Percentiles rank a stretch among this genome's conserved stretches.
Evolutionary conservation across 2,329 filamentous ascomycete genomes (phyloP).

Genomic region (Fusarium annulatum): DNA sequence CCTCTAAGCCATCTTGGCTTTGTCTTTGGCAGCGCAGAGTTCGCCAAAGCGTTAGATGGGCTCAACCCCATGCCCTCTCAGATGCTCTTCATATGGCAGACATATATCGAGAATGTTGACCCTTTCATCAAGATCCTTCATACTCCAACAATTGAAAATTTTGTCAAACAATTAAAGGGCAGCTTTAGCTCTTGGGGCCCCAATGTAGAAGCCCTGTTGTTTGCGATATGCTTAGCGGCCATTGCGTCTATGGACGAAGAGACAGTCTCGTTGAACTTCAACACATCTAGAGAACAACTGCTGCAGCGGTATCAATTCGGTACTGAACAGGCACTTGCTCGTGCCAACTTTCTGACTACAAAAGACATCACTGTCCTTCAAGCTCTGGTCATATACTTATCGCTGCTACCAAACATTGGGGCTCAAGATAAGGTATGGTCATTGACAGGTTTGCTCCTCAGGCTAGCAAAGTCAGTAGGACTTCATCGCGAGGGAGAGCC

Average conservation of each 20-base stretch:
- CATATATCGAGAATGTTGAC: constrained; percentile 47
- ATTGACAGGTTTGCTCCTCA: constrained; percentile 39
- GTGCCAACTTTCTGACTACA: constrained; percentile 37
- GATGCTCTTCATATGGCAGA: constrained; percentile 46
- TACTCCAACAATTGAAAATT: constrained; percentile 28
- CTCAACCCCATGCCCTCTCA: constrained; percentile 45
- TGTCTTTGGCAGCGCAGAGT: constrained; percentile 29
- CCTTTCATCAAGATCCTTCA: constrained; percentile 49
- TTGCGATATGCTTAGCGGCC: constrained; percentile 44
- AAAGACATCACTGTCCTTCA: constrained; percentile 42
- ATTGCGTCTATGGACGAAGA: constrained; percentile 42
- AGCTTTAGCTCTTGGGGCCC: constrained; percentile 34
- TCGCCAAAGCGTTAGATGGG: constrained; percentile 14
- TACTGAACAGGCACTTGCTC: constrained; percentile 42
- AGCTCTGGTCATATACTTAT: constrained; percentile 44
- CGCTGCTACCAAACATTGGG: constrained; percentile 34
- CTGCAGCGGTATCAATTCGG: constrained; percentile 36
- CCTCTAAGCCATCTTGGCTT: constrained; percentile 29
- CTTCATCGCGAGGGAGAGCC: constrained; percentile 27
- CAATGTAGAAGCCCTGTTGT: constrained; percentile 41
- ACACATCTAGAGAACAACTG: constrained; percentile 22
- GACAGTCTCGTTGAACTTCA: constrained; percentile 32
- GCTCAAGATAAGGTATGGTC: constrained; percentile 41
- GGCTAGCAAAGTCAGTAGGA: constrained; percentile 37
- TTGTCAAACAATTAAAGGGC: constrained; percentile 30